Evolutionary conservation across 371 early-diverging fungal genomes (phyloP), one percentile per base, ranked within the genome.

Genomic region (Syncephalastrum monosporum): DNA sequence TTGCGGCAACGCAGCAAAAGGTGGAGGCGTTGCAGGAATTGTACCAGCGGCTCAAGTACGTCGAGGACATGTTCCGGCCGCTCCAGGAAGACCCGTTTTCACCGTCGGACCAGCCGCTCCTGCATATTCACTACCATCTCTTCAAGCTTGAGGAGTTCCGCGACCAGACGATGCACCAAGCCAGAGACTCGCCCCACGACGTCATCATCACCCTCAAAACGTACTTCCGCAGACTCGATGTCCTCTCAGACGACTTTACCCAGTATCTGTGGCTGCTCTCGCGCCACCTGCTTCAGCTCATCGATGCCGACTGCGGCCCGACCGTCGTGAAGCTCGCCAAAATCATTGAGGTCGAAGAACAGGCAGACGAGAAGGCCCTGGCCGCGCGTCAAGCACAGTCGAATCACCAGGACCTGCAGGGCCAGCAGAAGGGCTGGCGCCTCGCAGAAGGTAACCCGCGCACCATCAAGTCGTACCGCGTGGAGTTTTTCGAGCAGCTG

Each of bases 261-360:
- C 71, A 75, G 21, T 92, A 93, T 61, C 67, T 98, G 29, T 97
- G 95, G 94, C 71, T 78, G 41, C 65, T 96, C 23, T 84, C 92
- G 4, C 79, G 83, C n/a, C 77, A 86, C 57, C 71, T 92, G 47
- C 73, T 94, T n/a, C 87, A 87, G 3, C 72, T 96, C 41, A 87
- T 90, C 10, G 86, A 86, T 61, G 73, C 77, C 23, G 81, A 79
- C 15, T 85, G 89, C 48, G 79, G 82, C 4, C 68, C 89, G 0
- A 79, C 91, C 13, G 81, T 98, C 17, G 88, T 95, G 15, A 83
- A 89, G 50, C 55, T 97, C 19, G 86, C 89, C 57, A 96, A 96
- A 64, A 90, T 97, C 23, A 89, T 98, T 48, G 97, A 97, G 65
- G 73, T 75, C 17, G 96, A 96, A 69, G 96, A 97, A 67, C 71